A percentile compares a stretch with the other conserved stretches of the same genome.
These are phyloP conservation scores for Nymphaea thermarum DNA, from an alignment of 164 flowering plant genomes.

Conservation along the genomic window DNA sequence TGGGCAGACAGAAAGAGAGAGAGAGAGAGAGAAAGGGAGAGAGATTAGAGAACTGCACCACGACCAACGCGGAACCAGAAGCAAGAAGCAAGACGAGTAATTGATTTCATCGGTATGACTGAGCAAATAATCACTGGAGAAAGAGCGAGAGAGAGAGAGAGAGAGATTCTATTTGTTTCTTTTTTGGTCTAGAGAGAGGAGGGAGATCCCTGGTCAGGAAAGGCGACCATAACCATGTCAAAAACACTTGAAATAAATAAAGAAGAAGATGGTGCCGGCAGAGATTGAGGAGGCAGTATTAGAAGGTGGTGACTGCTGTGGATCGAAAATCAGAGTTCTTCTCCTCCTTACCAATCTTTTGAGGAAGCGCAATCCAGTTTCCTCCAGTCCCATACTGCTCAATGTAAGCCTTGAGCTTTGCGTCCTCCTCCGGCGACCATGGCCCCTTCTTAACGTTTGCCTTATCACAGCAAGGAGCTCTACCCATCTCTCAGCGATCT, in stretches of 20 bases:
- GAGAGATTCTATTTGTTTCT: too few relatives aligned
- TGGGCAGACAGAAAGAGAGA: background rate
- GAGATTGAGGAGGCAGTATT: too few relatives aligned
- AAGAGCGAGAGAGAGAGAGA: too few relatives aligned
- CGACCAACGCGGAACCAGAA: background rate
- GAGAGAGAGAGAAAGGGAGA: background rate
- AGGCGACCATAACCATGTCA: background rate
- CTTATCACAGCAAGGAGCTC: conserved; percentile 93
- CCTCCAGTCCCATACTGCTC: conserved; percentile 65
- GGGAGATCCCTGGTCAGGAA: background rate
- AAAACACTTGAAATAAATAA: background rate
- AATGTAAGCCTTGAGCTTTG: conserved; percentile 58
- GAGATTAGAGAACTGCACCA: background rate
- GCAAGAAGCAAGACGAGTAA: too few relatives aligned
- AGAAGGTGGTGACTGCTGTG: too few relatives aligned
- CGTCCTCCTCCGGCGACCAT: conserved; percentile 88
- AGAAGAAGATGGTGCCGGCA: background rate
- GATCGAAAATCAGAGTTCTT: background rate
- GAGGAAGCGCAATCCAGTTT: conserved; percentile 91
- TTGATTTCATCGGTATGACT: too few relatives aligned
- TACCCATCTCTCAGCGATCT: conserved; percentile 37
- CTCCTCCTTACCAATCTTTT: conserved; percentile 44
- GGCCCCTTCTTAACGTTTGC: conserved; percentile 80
- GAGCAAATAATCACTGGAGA: background rate
- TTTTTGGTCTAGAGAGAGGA: background rate